phyloP scores from a whole-genome alignment of 2,329 filamentous ascomycete species.

The Ceratocystiopsis sp. region DNA sequence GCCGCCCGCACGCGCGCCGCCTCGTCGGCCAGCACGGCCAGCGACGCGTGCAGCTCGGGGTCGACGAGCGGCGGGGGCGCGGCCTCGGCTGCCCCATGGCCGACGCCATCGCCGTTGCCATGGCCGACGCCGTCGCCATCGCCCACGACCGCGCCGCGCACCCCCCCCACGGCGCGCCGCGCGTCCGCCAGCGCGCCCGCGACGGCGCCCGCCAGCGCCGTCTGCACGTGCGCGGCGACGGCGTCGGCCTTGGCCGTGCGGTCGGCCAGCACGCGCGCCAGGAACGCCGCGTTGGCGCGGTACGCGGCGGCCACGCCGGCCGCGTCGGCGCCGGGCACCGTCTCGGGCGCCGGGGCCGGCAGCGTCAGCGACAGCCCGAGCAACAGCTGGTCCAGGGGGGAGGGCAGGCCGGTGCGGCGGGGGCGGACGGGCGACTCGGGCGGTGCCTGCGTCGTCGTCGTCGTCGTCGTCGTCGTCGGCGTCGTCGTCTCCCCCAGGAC shows the following conservation, averaged over 20 bases:
- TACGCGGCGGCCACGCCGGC: constrained; percentile 1
- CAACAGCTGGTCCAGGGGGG: constrained; percentile 32
- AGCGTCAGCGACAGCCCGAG: constrained; percentile 27
- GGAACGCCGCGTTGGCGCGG: constrained; percentile 8
- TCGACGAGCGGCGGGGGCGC: constrained; percentile 35
- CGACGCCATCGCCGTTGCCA: constrained; percentile 31
- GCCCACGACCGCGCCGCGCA: no score
- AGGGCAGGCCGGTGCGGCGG: no score
- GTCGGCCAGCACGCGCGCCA: constrained; percentile 20
- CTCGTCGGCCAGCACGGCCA: constrained; percentile 29
- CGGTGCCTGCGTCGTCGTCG: constrained; percentile 19
- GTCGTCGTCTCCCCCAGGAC: constrained; percentile 22
- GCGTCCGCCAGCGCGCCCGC: constrained; percentile 28
- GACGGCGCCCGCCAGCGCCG: constrained; percentile 28
- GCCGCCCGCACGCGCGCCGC: constrained; percentile 22
- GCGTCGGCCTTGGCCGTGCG: constrained; percentile 25
- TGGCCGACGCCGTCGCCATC: constrained; percentile 31
- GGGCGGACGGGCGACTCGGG: no score
- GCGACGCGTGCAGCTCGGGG: constrained; percentile 32
- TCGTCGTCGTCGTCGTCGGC: constrained; percentile 14
- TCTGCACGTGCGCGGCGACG: constrained; percentile 28
- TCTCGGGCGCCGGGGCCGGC: constrained; percentile 12
- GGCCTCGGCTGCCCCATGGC: no score
- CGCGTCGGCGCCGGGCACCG: constrained; percentile 1
- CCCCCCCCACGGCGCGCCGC: constrained; percentile 28